Conservation (phyloP, 768 basidiomycete genomes). For the Pleurotus ostreatus region DNA sequence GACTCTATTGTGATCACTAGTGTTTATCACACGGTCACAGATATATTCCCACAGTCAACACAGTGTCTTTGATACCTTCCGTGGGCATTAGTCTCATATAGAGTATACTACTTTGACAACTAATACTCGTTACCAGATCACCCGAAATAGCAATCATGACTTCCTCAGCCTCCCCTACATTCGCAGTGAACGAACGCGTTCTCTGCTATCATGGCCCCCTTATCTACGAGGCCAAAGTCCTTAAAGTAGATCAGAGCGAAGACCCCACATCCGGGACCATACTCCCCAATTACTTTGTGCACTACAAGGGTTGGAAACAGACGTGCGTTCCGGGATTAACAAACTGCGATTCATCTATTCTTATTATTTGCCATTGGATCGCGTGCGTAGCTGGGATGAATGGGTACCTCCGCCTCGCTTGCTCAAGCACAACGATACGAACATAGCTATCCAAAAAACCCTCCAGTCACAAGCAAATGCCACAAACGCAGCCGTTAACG, state of each 20-base stretch:
- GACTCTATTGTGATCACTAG: not conserved
- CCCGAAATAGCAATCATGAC: not conserved
- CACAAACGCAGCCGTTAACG: slow-evolving; percentile 14
- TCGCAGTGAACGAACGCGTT: slow-evolving; percentile 68
- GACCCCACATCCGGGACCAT: slow-evolving; percentile 35
- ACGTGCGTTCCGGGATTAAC: slow-evolving; percentile 52
- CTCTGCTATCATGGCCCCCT: slow-evolving; percentile 95
- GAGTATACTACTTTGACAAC: no score
- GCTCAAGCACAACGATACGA: slow-evolving; percentile 80
- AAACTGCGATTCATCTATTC: not conserved
- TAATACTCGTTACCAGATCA: no score
- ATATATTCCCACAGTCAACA: not conserved
- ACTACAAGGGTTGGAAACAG: slow-evolving; percentile 99
- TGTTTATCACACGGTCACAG: not conserved
- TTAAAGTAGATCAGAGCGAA: slow-evolving; percentile 60
- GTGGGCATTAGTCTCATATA: no score
- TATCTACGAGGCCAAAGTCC: slow-evolving; percentile 94
- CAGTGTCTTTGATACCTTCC: no score
- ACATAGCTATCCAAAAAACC: slow-evolving; percentile 71
- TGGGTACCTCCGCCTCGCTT: slow-evolving; percentile 85
- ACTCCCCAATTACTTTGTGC: slow-evolving; percentile 86
- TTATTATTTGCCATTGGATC: not conserved
- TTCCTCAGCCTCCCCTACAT: slow-evolving; percentile 26
- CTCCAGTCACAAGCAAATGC: slow-evolving; percentile 38
- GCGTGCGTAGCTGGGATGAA: slow-evolving; percentile 81